Percentiles rank a stretch among this genome's conserved stretches.
Conservation (phyloP, 2,329 filamentous ascomycete genomes). For the Fusarium mundagurra region DNA sequence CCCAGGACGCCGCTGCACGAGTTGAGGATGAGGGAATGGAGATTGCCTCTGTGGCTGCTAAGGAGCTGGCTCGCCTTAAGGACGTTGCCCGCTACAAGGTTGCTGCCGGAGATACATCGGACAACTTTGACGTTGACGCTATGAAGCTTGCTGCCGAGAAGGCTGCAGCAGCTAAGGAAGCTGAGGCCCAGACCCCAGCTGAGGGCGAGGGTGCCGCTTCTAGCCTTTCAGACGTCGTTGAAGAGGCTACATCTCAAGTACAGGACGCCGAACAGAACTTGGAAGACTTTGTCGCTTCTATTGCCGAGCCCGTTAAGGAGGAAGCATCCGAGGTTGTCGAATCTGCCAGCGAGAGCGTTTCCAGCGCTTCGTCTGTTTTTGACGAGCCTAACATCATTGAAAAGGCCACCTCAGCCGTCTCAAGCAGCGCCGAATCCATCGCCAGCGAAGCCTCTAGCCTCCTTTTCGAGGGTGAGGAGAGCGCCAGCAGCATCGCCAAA, state of each 20-base stretch:
- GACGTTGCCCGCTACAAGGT: constrained; percentile 88
- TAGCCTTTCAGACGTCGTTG: constrained; percentile 15
- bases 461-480: constrained; percentile 20
- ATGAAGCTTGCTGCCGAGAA: constrained; percentile 66
- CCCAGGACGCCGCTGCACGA: constrained; percentile 73
- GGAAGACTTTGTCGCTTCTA: constrained; percentile 34
- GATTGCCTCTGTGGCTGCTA: constrained; percentile 79
- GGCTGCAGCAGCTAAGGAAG: constrained; percentile 38
- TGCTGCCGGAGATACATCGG: constrained; percentile 74
- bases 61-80: constrained; percentile 82
- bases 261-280: constrained; percentile 28
- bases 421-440: constrained; percentile 14
- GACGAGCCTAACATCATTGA: constrained; percentile 29
- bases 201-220: constrained; percentile 40
- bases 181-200: constrained; percentile 35
- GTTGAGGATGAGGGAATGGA: constrained; percentile 84
- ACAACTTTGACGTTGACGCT: constrained; percentile 79
- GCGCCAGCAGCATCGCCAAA: constrained; percentile 18
- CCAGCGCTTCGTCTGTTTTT: constrained; percentile 13
- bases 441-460: constrained; percentile 30
- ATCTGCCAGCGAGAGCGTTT: constrained; percentile 1
- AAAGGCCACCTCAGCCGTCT: constrained; percentile 21
- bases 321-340: constrained; percentile 5
- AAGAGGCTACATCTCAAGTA: constrained; percentile 24
- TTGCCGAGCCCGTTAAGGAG: constrained; percentile 29